Base-by-base conservation (phyloP, 106 monocot genomes). In the Allium sativum region DNA sequence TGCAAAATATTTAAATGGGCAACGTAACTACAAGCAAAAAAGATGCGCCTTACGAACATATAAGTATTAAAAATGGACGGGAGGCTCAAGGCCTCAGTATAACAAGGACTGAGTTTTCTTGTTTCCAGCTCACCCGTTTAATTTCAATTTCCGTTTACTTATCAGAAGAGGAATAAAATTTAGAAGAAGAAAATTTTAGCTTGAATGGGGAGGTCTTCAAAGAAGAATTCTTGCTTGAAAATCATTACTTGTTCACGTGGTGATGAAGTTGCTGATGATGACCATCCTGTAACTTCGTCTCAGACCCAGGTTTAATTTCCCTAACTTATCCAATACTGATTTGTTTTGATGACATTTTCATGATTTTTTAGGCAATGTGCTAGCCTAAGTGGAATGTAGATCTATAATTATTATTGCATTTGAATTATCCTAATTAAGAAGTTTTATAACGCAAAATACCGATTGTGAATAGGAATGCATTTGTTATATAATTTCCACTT, bases 201-300 rank as follows among this genome's bases (percentile, higher is more conserved):
- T 31, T 31, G 55, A 56, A 74, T 74, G 74, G 68, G 68, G 74
- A 61, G 53, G 40, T 22, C 68, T 44, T 31, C 31, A 31, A 31
- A 31, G 31, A 68, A 46, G 62, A 55, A 44, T 42, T 58, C 59
- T 14, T 74, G 68, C 74, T 55, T 68, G 18, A 74, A 45, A 55
- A 62, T 74, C 54, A 66, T 74, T 40, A 55, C 68, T 47, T 79
- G 79, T 55, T 65, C 59, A 18, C 69, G 66, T 7, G 74, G 57
- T 7, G 74, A 61, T 61, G 16, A 44, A 3, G 42, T 31, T 31
- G 31, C n/a, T 8, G 59, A 66, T 15, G 61, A 54, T 40, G 64
- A 47, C n/a, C 64, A 48, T 31, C 68, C 13, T 40, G 45, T 21
- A 18, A 10, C 56, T 56, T 56, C 56, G 1, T 10, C 56, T 22